These are phyloP conservation scores for Nannizziopsis arthrosporioides DNA, from an alignment of 2,329 filamentous ascomycete species.

Conservation along the genomic window DNA sequence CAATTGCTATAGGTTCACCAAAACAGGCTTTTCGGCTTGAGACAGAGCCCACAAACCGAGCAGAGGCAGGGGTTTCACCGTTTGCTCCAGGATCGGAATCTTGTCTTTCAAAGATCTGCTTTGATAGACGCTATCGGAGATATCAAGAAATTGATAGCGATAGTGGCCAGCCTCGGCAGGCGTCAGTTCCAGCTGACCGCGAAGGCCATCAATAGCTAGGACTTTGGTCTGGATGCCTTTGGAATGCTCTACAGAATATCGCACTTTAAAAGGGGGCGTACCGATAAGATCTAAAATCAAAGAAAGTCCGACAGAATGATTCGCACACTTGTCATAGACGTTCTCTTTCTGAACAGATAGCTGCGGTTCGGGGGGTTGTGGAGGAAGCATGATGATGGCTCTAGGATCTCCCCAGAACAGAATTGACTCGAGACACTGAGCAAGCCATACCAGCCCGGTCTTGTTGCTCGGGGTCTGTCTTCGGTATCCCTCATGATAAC, in stretches of 20 bases:
- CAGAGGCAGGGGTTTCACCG: conserved; percentile 89
- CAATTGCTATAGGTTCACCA: conserved; percentile 63
- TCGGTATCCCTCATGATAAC: conserved; percentile 46
- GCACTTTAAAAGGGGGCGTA: conserved; percentile 78
- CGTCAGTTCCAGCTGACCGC: conserved; percentile 73
- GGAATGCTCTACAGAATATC: conserved; percentile 57
- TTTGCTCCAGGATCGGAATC: conserved; percentile 62
- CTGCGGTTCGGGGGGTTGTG: conserved; percentile 83
- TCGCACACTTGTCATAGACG: conserved; percentile 89
- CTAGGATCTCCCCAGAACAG: conserved; percentile 78
- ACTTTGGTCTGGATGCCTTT: conserved; percentile 46
- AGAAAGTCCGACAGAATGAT: conserved; percentile 78
- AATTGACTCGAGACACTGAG: conserved; percentile 66
- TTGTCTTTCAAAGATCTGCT: conserved; percentile 50
- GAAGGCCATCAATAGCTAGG: conserved; percentile 55
- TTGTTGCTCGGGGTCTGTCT: conserved; percentile 56
- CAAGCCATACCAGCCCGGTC: conserved; percentile 77
- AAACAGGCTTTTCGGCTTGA: conserved; percentile 59
- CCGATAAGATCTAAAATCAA: conserved; percentile 85
- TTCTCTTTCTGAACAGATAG: conserved; percentile 63
- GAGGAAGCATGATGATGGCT: conserved; percentile 86
- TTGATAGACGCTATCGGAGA: conserved; percentile 73
- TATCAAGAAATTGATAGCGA: conserved; percentile 69
- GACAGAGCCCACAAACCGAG: conserved; percentile 50
- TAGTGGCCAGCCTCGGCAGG: conserved; percentile 74